phyloP scores from a whole-genome alignment of 2,329 filamentous ascomycete species.

The Arthroderma uncinatum region DNA sequence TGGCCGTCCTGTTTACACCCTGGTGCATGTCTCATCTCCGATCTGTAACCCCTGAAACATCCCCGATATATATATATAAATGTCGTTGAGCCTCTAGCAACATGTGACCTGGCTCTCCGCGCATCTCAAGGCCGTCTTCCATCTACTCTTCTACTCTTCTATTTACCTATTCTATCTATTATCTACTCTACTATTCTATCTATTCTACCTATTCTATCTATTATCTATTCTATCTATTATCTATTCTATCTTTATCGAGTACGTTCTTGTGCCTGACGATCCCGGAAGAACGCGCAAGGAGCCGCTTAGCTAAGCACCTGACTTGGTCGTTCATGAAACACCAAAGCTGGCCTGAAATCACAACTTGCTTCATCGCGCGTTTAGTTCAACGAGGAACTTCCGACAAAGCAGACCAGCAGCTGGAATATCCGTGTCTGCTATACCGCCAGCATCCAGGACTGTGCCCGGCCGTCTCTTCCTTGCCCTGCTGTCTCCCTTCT shows the following conservation, averaged over 20 bases:
- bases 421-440: background rate
- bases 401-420: background rate
- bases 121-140: background rate
- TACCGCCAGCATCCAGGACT: background rate
- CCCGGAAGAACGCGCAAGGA: background rate
- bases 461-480: background rate
- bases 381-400: background rate
- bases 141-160: background rate
- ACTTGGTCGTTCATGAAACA: constrained; percentile 1
- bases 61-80: no score
- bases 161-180: no score
- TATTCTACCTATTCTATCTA: no score
- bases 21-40: background rate
- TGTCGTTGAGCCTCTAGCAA: background rate
- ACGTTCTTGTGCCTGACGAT: background rate
- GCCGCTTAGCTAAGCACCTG: constrained; percentile 3
- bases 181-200: no score
- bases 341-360: constrained; percentile 4
- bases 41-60: constrained; percentile 3
- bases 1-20: background rate
- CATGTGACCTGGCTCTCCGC: background rate
- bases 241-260: no score
- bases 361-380: background rate
- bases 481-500: background rate
- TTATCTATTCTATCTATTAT: no score